Evolutionary conservation across 2,329 filamentous ascomycete species (phyloP), one percentile per base, ranked within the genome.

Genomic region (Sporothrix schenckii): DNA sequence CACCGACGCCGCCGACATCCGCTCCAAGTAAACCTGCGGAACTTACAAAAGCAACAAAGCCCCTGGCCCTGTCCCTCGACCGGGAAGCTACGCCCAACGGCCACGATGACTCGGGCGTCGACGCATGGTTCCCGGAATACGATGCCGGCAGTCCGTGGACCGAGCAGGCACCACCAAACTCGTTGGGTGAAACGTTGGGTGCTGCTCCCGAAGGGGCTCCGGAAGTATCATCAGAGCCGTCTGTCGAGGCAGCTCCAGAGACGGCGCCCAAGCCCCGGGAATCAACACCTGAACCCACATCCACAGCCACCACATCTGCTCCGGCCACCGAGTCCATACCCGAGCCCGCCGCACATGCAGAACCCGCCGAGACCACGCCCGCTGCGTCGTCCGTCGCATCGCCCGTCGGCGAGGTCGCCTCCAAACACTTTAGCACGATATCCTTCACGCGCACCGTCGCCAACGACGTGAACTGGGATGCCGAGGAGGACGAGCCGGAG

Each of bases 371-470:
- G 65, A 47, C 41, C 16, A 52, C 65, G 11, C 47, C 69, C 6
- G 56, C 50, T 19, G 56, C 52, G 24, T 41, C 65, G 34, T 39
- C 69, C 13, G 56, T 56, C 24, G 56, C 52, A 13, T 58, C 65
- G 7, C 44, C 50, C 16, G 34, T 41, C 21, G 63, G 60, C 49
- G 67, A 68, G 44, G 52, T 68, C 19, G 71, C 72, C 21, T 69
- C 83, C 34, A 87, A 88, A 73, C 88, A 89, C 76, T 78, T 83
- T 11, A 90, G 87, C 77, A 87, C 84, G 63, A 83, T 85, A 76
- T 90, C 88, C 0, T 90, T 90, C 78, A 83, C 87, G 13, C 84
- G 88, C 49, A 90, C 88, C 1, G 87, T 89, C 14, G 86, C 88
- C 13, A 85, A 89, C 70, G 87, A 89, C 68, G 80, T 89, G 30